Base-by-base conservation (phyloP, 495 filamentous ascomycete genomes). In the Rostrohypoxylon terebratum region DNA sequence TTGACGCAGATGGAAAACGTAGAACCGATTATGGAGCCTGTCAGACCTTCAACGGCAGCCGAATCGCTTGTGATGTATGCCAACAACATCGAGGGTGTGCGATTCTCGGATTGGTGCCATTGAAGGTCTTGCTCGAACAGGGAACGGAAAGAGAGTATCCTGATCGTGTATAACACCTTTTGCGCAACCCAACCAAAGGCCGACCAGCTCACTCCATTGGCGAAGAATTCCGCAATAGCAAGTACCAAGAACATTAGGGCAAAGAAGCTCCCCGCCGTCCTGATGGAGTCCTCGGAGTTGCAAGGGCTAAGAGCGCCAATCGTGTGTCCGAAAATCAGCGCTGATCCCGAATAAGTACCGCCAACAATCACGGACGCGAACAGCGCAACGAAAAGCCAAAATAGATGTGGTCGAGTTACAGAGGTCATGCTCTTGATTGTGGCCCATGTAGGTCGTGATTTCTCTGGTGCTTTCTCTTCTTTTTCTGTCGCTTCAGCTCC, bases 201-300 rank as follows among this genome's bases (percentile, higher is more conserved):
- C 1, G 77, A 81, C 66, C 85, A 84, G 54, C 81, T 83, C 57
- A 78, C 59, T 2, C 77, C 78, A 68, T 87, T 82, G 1, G 83
- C 80, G 6, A 81, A 75, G 9, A 88, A 72, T 51, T 81, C 86
- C 9, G 82, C 74, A 3, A 87, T 75, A 14, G 85, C 81, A 4
- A 89, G 77, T 7, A 85, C 73, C 50, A 89, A 87, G 73, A 89
- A 89, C 69, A 88, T 81, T 0, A 87, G 75, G 16, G 82, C 83
- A 62, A 83, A 88, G 65, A 87, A 81, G 14, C 81, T 83, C 25
- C 83, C 71, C 5, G 80, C 80, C 28, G 73, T 68, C 57, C 71
- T 59, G n/a, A 77, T 79, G 11, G 81, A 68, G 16, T 66, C 83
- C 77, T 68, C 74, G 9, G 74, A 51, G 45, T 79, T 77, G 63